phyloP scores from a whole-genome alignment of 2,329 filamentous ascomycete genomes.

The Metarhizium sp. region DNA sequence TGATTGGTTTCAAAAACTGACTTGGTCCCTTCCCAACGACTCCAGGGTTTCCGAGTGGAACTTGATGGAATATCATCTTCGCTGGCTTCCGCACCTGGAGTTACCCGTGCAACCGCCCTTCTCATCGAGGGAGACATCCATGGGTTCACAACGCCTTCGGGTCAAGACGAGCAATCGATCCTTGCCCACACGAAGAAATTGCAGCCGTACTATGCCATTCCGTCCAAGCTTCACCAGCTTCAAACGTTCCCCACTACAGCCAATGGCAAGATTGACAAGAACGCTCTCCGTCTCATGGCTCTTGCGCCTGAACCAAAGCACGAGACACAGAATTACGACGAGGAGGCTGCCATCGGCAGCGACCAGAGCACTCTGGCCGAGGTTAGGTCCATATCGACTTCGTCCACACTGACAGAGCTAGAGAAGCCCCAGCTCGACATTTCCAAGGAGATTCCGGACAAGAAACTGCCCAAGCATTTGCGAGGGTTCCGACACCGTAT shows the following conservation, averaged over 20 bases:
- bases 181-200: constrained; percentile 28
- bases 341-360: constrained; percentile 4
- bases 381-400: constrained; percentile 19
- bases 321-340: background rate
- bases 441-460: constrained; percentile 26
- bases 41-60: constrained; percentile 49
- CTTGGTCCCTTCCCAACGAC: background rate
- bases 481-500: constrained; percentile 33
- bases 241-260: constrained; percentile 37
- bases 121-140: constrained; percentile 38
- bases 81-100: constrained; percentile 33
- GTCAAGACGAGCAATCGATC: constrained; percentile 26
- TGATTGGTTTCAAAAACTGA: background rate
- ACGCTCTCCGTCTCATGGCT: constrained; percentile 27
- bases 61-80: constrained; percentile 47
- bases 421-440: constrained; percentile 20
- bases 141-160: constrained; percentile 35
- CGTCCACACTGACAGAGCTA: constrained; percentile 20
- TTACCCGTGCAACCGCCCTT: constrained; percentile 38
- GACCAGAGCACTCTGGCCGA: constrained; percentile 16
- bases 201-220: constrained; percentile 48
- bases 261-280: constrained; percentile 50
- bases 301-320: constrained; percentile 6
- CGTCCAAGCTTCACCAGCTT: constrained; percentile 33
- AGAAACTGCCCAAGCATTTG: constrained; percentile 27